phyloP scores from a whole-genome alignment of 192 early-diverging fungal species.

The Polychytrium aggregatum region DNA sequence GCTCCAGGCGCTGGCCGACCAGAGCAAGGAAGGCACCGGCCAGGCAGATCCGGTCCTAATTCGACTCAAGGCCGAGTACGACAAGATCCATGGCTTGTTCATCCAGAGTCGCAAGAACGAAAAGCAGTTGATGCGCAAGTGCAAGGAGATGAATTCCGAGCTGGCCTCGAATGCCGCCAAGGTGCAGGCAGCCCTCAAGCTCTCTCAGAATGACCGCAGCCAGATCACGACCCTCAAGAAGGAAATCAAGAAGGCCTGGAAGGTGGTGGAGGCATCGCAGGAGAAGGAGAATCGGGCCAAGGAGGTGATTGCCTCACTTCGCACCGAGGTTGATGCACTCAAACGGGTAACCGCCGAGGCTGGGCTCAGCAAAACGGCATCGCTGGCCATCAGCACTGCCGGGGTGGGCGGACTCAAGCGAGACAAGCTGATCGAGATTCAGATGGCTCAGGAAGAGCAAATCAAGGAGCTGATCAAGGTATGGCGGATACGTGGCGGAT shows the following conservation, averaged over 20 bases:
- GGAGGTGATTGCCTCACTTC: slow-evolving; percentile 28
- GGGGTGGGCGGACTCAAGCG: slow-evolving; percentile 8
- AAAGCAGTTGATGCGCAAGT: slow-evolving; percentile 29
- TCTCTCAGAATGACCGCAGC: slow-evolving; percentile 30
- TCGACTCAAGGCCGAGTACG: slow-evolving; percentile 27
- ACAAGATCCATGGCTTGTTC: slow-evolving; percentile 37
- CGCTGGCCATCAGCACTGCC: not conserved
- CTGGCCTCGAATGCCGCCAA: slow-evolving; percentile 31
- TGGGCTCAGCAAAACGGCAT: not conserved
- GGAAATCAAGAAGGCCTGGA: slow-evolving; percentile 45
- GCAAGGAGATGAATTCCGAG: slow-evolving; percentile 33
- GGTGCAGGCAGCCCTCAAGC: slow-evolving; percentile 36
- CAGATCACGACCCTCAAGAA: slow-evolving; percentile 34
- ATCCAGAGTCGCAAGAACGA: slow-evolving; percentile 37
- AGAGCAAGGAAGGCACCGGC: slow-evolving; percentile 3
- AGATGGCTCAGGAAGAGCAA: slow-evolving; percentile 31
- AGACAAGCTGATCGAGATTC: slow-evolving; percentile 27
- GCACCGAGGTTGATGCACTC: slow-evolving; percentile 24
- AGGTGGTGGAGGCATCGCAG: slow-evolving; percentile 31
- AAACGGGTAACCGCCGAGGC: slow-evolving; percentile 8
- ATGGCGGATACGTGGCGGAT: too few species aligned
- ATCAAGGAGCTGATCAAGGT: slow-evolving; percentile 24
- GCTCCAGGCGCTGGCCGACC: slow-evolving; percentile 8
- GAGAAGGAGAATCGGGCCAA: slow-evolving; percentile 36
- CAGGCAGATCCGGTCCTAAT: slow-evolving; percentile 16